Evolutionary conservation across 495 filamentous ascomycete genomes (phyloP), one percentile per base, ranked within the genome.

Genomic region (Podospora fimiseda): DNA sequence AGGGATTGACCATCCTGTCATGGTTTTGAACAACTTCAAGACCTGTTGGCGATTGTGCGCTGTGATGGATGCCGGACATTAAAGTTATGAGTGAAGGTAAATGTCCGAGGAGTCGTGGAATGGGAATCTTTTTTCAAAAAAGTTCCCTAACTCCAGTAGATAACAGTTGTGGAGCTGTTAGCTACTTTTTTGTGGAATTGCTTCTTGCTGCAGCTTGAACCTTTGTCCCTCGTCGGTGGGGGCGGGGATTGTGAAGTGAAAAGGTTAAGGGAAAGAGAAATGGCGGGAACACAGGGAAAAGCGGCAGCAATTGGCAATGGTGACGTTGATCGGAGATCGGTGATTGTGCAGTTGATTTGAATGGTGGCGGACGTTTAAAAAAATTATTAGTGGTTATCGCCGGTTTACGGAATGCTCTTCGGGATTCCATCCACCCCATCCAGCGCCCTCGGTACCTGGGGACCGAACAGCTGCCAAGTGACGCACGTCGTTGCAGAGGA

Each of bases 1-100:
- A 46, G 36, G 53, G 51, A 24, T 48, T 23, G 39, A 43, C 15
- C 55, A 58, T 48, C 22, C 55, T 54, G 50, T 65, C 52, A 41
- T 59, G 55, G 50, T 59, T 44, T 36, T 62, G 60, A 8, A 54
- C 57, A 4, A 30, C 43, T n/a, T 30, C 27, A 6, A 33, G 27
- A 5, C 11, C 37, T 0, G n/a, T n/a, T n/a, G 38, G 33, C 8
- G 45, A 20, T 18, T 50, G 52, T 9, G 46, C 24, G 44, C 49
- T 18, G 13, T 30, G 36, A 37, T 50, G 21, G 14, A 60, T 54
- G 52, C 50, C 52, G 50, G 60, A 59, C 62, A 23, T 18, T 11
- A 11, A 33, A 33, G n/a, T n/a, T n/a, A n/a, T n/a, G n/a, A n/a
- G n/a, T n/a, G n/a, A n/a, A n/a, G n/a, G n/a, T n/a, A n/a, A n/a